Evolutionary conservation across 768 basidiomycete genomes (phyloP).

Genomic region (Tulasnella sp.): DNA sequence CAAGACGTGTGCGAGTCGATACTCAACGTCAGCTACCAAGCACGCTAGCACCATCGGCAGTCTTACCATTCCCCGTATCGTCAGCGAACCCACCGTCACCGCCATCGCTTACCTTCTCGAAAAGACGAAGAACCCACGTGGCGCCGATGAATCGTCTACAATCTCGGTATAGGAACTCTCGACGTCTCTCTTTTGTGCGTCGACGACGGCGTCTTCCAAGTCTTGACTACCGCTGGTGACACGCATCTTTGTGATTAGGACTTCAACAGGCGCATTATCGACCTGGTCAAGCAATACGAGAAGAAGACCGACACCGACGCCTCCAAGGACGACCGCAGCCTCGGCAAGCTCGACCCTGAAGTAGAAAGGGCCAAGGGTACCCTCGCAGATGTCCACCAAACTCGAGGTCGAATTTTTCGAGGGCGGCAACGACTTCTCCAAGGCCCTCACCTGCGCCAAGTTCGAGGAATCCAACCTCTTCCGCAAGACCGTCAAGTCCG

Average conservation of each 20-base stretch:
- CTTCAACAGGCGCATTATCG: slow-evolving; percentile 92
- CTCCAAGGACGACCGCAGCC: slow-evolving; percentile 73
- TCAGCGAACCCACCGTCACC: slow-evolving; percentile 97
- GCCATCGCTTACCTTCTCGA: slow-evolving; percentile 98
- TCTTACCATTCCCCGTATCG: slow-evolving; percentile 92
- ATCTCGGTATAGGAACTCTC: slow-evolving; percentile 98
- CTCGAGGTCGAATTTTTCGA: slow-evolving; percentile 97
- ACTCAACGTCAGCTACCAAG: slow-evolving; percentile 98
- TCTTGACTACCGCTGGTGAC: slow-evolving; percentile 89
- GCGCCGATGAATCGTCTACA: slow-evolving; percentile 84
- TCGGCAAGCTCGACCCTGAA: slow-evolving; percentile 91
- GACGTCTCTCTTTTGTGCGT: slow-evolving; percentile 96
- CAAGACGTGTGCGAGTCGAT: slow-evolving; percentile 49
- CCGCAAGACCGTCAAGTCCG: slow-evolving; percentile 99
- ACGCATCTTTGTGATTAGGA: slow-evolving; percentile 96
- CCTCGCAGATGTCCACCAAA: slow-evolving; percentile 82
- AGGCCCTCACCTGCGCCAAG: slow-evolving; percentile 96
- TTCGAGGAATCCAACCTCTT: slow-evolving; percentile 99
- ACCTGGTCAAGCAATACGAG: slow-evolving; percentile 89
- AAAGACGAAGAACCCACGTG: slow-evolving; percentile 71
- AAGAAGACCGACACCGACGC: slow-evolving; percentile 90
- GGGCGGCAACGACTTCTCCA: slow-evolving; percentile 94
- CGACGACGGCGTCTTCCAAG: slow-evolving; percentile 91
- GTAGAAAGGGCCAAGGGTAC: slow-evolving; percentile 97
- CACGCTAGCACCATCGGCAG: slow-evolving; percentile 96